phyloP scores from a whole-genome alignment of 257 asterid genomes.

The Solanum megistacrolobum region DNA sequence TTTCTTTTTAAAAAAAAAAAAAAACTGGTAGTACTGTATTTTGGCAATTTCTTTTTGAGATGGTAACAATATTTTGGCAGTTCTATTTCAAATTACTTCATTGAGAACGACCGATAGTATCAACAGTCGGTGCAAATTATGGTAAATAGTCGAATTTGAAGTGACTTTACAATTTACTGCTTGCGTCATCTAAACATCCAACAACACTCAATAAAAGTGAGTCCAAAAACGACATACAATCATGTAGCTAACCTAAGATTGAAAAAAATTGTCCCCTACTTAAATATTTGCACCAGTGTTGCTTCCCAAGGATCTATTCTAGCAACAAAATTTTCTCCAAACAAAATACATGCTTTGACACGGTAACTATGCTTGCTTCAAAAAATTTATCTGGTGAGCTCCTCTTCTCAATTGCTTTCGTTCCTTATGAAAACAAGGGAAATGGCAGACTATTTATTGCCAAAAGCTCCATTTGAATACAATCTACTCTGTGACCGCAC shows the following conservation, averaged over 20 bases:
- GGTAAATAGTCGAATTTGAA: not conserved
- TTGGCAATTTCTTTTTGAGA: not conserved
- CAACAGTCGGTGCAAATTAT: not conserved
- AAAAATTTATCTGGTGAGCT: not conserved
- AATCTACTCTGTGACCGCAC: not conserved
- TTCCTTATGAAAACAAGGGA: not conserved
- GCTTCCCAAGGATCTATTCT: not conserved
- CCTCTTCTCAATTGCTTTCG: not conserved
- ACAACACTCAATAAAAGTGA: not conserved
- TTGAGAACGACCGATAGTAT: not conserved
- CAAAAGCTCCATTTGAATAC: not conserved
- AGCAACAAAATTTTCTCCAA: not conserved
- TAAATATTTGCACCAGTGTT: not conserved
- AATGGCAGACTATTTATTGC: not conserved
- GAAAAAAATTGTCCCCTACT: not conserved
- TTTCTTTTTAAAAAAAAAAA: not conserved
- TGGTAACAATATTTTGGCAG: not conserved
- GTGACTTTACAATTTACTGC: not conserved
- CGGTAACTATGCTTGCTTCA: not conserved
- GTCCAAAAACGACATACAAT: not conserved
- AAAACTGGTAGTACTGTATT: not conserved
- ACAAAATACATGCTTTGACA: not conserved
- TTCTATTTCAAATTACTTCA: not conserved
- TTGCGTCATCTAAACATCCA: not conserved
- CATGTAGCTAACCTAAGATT: not conserved